Base-by-base conservation (phyloP, 2,329 filamentous ascomycete genomes). In the Cadophora malorum region DNA sequence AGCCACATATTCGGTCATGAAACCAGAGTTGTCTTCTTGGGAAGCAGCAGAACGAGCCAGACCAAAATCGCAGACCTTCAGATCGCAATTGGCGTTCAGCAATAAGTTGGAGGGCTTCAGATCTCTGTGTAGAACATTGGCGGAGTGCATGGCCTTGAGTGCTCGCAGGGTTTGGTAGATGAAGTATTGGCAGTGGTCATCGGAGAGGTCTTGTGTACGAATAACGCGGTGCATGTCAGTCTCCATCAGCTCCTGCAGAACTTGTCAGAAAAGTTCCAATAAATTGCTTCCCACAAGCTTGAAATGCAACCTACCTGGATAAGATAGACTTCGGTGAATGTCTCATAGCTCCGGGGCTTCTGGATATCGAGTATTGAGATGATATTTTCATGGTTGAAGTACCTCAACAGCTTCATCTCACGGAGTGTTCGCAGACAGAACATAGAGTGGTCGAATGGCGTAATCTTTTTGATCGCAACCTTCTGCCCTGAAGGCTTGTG, bases 1-100 rank as follows among this genome's bases (percentile, higher is more conserved):
- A 63, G 96, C 96, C 67, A 99, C 96, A 79, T 99, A 99, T 96
- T 99, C 96, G 19, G 96, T 99, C 96, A 99, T 99, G 88, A 99
- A 99, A 25, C 96, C 96, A n/a, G 95, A 97, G 83, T 99, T 99
- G 81, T 99, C 96, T 78, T 99, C 96, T 74, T 96, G 96, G 10
- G 95, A 97, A 9, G 96, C 96, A 14, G 96, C 96, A 10, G 95
- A 98, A 77, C 94, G 90, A 60, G 96, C 96, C 67, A 99, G 88
- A 78, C 96, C 96, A 78, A 99, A 99, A 80, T 99, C 96, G 82
- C 96, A 99, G 74, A 99, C 96, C 83, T 99, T 99, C 74, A 99
- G 86, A 82, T 99, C 96, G 81, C 96, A 99, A 82, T 99, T 99
- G 77, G 96, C 96, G 79, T 99, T 99, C 71, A 99, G 87, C 31